phyloP scores from a whole-genome alignment of 108 stramenopile species.

The Schizochytrium sp. region DNA sequence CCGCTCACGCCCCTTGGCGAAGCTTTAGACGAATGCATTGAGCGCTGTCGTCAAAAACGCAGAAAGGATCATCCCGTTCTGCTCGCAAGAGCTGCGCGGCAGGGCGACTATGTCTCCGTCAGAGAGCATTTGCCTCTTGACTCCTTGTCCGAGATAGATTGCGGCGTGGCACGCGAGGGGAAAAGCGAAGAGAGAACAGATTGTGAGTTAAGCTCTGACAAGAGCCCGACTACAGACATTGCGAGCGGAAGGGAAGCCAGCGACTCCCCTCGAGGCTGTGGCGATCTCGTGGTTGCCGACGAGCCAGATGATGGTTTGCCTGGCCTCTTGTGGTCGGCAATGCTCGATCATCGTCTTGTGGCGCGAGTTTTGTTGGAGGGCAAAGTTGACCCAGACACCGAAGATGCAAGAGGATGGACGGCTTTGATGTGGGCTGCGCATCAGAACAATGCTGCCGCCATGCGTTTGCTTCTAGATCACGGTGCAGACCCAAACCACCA shows the following conservation, averaged over 20 bases:
- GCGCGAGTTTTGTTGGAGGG: neutral
- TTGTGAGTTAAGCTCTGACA: neutral
- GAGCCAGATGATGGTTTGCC: neutral
- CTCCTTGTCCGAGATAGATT: too few relatives aligned
- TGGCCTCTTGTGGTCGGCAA: neutral
- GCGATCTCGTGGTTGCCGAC: neutral
- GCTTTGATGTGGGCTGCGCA: neutral
- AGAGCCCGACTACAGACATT: too few relatives aligned
- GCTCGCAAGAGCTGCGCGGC: neutral
- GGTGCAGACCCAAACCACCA: neutral
- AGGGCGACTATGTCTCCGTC: neutral
- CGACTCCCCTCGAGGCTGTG: too few relatives aligned
- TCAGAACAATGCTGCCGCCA: neutral
- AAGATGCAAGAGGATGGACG: neutral
- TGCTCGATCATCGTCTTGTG: neutral
- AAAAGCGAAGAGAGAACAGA: neutral
- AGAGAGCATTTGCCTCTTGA: neutral
- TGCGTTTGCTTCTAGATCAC: neutral
- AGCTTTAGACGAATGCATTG: neutral
- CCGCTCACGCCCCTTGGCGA: slow-evolving; percentile 5
- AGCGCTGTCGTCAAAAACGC: neutral
- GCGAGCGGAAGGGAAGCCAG: too few relatives aligned
- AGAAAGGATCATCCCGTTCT: neutral
- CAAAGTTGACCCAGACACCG: neutral
- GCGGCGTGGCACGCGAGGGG: neutral